Base-by-base conservation (phyloP, 1,284 basidiomycete species). In the Cryptococcus maquisensis region DNA sequence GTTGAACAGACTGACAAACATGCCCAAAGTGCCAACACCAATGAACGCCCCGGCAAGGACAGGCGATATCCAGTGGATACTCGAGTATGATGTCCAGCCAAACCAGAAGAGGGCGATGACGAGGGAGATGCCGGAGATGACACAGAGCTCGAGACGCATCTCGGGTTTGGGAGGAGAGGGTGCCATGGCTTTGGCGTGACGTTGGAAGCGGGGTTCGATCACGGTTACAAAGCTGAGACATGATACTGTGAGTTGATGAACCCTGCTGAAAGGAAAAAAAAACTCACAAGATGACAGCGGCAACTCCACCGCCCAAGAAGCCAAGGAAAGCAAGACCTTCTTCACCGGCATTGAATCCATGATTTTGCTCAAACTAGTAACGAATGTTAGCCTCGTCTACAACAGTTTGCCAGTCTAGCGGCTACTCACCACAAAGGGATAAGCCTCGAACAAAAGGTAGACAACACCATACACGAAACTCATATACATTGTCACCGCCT, bases 401-500 rank as follows among this genome's bases (percentile, higher is more conserved):
- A 21, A 39, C 28, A n/a, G 24, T 39, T 16, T 24, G 20, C 20
- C 32, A 18, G 24, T n/a, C 16, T 18, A 7, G 13, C 20, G 12
- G 28, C 8, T n/a, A 57, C 55, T 40, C 37, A 57, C 56, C 13
- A 59, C 78, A 56, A 80, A 78, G 1, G 80, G 80, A 57, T 75
- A 72, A 5, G 68, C 69, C 52, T 76, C 69, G 62, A 76, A 71
- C 10, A 74, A 52, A 0, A 74, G 64, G 54, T 74, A 74, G 4
- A 74, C 67, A 24, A 73, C 54, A 49, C 71, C 73, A 57, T 75
- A 76, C 10, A 77, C 69, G 55, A 75, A 77, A 6, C 68, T 66
- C 71, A 88, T 80, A 74, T 88, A 90, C 8, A 84, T 40, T 0
- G 87, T 89, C 41, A 87, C 75, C 10, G 83, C 81, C 9, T 86